Evolutionary conservation across 345 rosid species (phyloP).

Genomic region (Euphorbia tirucalli): DNA sequence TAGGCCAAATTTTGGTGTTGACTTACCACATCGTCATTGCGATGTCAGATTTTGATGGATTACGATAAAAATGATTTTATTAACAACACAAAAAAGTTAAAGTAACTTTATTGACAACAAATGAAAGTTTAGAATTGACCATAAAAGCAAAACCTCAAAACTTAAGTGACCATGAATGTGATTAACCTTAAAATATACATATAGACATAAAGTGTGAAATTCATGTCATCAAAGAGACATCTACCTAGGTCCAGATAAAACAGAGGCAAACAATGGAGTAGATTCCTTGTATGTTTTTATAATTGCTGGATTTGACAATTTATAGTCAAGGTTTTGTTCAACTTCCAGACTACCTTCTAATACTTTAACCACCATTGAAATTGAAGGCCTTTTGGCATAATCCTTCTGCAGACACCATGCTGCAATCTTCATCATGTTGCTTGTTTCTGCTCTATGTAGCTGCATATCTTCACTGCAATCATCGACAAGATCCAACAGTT

Average conservation of each 20-base stretch:
- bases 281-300: neutral
- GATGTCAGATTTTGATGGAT: too few species aligned
- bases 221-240: too few species aligned
- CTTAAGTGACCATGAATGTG: too few species aligned
- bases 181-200: too few species aligned
- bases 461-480: slow-evolving; percentile 46
- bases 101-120: too few species aligned
- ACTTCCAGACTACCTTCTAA: slow-evolving; percentile 69
- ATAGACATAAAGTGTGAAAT: too few species aligned
- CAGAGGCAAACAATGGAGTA: neutral
- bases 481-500: slow-evolving; percentile 52
- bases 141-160: too few species aligned
- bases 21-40: too few species aligned
- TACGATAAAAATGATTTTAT: too few species aligned
- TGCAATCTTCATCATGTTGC: slow-evolving; percentile 49
- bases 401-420: slow-evolving; percentile 77
- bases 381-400: slow-evolving; percentile 64
- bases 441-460: slow-evolving; percentile 52
- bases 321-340: neutral
- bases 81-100: too few species aligned
- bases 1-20: too few species aligned
- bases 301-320: neutral
- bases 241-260: slow-evolving; percentile 16
- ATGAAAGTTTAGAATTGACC: too few species aligned
- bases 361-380: slow-evolving; percentile 67